phyloP scores from a whole-genome alignment of 306 rosid species.

The Dalbergia oliveri region DNA sequence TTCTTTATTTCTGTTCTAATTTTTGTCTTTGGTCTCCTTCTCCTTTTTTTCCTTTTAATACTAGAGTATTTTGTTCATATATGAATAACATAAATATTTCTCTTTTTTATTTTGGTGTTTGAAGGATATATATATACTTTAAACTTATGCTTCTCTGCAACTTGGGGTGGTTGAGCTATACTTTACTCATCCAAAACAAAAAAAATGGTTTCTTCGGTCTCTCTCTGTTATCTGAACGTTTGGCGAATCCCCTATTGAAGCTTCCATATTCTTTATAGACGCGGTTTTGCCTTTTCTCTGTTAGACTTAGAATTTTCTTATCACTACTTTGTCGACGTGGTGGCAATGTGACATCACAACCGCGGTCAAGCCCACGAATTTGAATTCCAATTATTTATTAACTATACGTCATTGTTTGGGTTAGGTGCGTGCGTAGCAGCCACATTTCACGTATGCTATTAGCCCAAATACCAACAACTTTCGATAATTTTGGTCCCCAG shows the following conservation, averaged over 20 bases:
- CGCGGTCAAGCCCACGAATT: conserved; percentile 26
- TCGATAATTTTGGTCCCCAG: too few relatives aligned
- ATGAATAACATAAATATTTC: too few relatives aligned
- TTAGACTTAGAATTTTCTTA: background rate
- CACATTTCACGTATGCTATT: background rate
- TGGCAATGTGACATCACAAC: background rate
- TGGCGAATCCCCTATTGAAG: background rate
- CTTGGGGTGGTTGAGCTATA: too few relatives aligned
- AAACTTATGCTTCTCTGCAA: too few relatives aligned
- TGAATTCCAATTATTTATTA: background rate
- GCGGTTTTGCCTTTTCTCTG: conserved; percentile 30
- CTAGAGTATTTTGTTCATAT: too few relatives aligned
- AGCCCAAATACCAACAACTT: background rate
- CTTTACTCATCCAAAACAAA: too few relatives aligned
- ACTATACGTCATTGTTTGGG: background rate
- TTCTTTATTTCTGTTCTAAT: too few relatives aligned
- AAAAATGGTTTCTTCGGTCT: background rate
- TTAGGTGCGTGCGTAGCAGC: background rate
- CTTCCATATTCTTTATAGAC: background rate
- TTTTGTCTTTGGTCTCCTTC: too few relatives aligned
- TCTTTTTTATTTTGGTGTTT: too few relatives aligned
- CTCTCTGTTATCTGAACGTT: background rate
- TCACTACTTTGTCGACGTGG: background rate
- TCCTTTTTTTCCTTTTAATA: too few relatives aligned
- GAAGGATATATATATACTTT: too few relatives aligned